A percentile compares a stretch with the other conserved stretches of the same genome.
Conservation (phyloP, 2,329 filamentous ascomycete species). For the Periconia sp. region DNA sequence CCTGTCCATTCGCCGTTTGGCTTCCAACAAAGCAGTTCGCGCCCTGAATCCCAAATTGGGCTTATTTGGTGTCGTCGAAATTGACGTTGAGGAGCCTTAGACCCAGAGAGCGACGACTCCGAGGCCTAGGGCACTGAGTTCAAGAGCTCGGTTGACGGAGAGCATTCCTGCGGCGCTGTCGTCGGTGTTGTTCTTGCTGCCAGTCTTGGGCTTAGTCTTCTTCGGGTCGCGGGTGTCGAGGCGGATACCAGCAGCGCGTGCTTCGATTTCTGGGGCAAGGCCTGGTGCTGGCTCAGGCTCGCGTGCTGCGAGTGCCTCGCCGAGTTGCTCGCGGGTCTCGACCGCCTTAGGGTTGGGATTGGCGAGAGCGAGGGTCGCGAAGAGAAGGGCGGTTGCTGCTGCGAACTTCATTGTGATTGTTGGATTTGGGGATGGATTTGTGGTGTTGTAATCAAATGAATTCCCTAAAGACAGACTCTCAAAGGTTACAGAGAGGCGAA, state of each 20-base stretch:
- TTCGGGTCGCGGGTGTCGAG: conserved; percentile 28
- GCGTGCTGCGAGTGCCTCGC: conserved; percentile 12
- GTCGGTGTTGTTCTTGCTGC: conserved; percentile 12
- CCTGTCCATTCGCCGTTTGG: too few relatives aligned
- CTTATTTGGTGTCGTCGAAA: too few relatives aligned
- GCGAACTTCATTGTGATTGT: conserved; percentile 32
- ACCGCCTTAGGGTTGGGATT: conserved; percentile 31
- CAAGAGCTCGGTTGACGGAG: conserved; percentile 26
- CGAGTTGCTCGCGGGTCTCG: too few relatives aligned
- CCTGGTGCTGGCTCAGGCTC: conserved; percentile 4
- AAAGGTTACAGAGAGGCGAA: neutral
- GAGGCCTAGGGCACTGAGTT: conserved; percentile 32
- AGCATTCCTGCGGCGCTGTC: conserved; percentile 23
- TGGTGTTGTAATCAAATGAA: neutral
- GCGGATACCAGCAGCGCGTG: conserved; percentile 15
- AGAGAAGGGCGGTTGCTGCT: conserved; percentile 26
- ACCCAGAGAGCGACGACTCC: too few relatives aligned
- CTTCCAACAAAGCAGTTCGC: too few relatives aligned
- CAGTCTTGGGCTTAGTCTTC: conserved; percentile 13
- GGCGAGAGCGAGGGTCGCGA: conserved; percentile 32
- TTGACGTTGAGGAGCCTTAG: too few relatives aligned
- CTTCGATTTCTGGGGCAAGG: conserved; percentile 16
- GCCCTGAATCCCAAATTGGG: too few relatives aligned
- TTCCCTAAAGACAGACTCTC: too few relatives aligned
- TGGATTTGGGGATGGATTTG: conserved; percentile 1